Evolutionary conservation across 768 basidiomycete genomes (phyloP).

Genomic region (Piloderma croceum): DNA sequence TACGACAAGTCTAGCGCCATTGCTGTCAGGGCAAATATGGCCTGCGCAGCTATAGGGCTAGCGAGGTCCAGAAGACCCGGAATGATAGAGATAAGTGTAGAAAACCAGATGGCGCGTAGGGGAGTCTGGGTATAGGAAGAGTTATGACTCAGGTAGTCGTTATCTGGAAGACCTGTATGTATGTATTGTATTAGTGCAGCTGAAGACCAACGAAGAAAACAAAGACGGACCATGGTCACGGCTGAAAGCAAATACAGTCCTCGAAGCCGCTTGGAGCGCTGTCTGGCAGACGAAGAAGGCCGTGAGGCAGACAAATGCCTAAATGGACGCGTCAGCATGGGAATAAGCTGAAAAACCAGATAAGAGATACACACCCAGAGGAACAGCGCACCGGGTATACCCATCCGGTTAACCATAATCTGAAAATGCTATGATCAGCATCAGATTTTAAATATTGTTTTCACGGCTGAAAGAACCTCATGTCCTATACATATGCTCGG

Average conservation of each 20-base stretch:
- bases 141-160: conserved; percentile 69
- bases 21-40: conserved; percentile 77
- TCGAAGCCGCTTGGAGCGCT: conserved; percentile 75
- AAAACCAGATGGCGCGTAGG: conserved; percentile 70
- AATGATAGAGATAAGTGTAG: conserved; percentile 59
- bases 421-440: conserved; percentile 21
- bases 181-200: neutral
- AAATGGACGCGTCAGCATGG: neutral
- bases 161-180: conserved; percentile 61
- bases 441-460: no score
- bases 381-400: conserved; percentile 67
- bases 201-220: neutral
- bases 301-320: conserved; percentile 75
- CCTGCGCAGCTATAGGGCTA: conserved; percentile 68
- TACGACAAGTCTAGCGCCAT: conserved; percentile 77
- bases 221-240: conserved; percentile 57
- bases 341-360: neutral
- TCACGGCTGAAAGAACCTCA: no score
- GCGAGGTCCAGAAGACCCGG: conserved; percentile 75
- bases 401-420: conserved; percentile 75
- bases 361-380: conserved; percentile 54
- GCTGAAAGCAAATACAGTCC: conserved; percentile 81
- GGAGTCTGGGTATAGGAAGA: conserved; percentile 64
- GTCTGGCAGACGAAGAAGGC: conserved; percentile 84
- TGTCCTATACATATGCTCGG: no score